phyloP scores from a whole-genome alignment of 345 rosid species.

The Bretschneidera sinensis region DNA sequence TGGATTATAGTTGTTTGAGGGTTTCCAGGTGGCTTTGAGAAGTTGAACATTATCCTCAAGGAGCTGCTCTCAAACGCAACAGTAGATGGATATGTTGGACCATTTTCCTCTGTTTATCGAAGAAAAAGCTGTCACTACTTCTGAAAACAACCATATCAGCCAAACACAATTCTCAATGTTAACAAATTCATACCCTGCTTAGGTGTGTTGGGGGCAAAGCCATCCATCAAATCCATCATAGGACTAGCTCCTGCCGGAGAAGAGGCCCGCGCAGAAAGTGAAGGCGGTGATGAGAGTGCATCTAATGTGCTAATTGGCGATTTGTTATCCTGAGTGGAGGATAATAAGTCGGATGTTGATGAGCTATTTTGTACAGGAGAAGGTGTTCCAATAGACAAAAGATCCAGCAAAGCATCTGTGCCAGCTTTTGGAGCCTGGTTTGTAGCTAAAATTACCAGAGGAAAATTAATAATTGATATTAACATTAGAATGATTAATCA shows the following conservation, averaged over 20 bases:
- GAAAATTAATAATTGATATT: no score
- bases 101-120: conserved; percentile 58
- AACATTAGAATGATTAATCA: no score
- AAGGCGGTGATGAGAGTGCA: conserved; percentile 44
- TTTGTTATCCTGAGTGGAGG: conserved; percentile 40
- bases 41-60: conserved; percentile 68
- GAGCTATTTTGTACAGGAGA: conserved; percentile 55
- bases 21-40: conserved; percentile 74
- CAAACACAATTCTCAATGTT: conserved; percentile 9
- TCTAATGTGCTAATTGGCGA: conserved; percentile 36
- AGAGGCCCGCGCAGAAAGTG: conserved; percentile 30
- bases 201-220: conserved; percentile 56
- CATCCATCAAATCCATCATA: conserved; percentile 82
- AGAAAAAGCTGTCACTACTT: conserved; percentile 12
- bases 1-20: conserved; percentile 58
- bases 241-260: conserved; percentile 47
- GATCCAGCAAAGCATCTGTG: conserved; percentile 79
- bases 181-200: conserved; percentile 47
- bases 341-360: conserved; percentile 55
- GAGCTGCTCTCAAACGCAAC: conserved; percentile 84
- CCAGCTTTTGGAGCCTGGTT: conserved; percentile 66
- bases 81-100: conserved; percentile 64
- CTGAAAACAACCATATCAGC: conserved; percentile 12
- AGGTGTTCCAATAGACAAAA: conserved; percentile 77
- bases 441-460: conserved; percentile 33